These are phyloP conservation scores for Lolium rigidum DNA, from an alignment of 176 grass and related monocot genomes.

Conservation along the genomic window DNA sequence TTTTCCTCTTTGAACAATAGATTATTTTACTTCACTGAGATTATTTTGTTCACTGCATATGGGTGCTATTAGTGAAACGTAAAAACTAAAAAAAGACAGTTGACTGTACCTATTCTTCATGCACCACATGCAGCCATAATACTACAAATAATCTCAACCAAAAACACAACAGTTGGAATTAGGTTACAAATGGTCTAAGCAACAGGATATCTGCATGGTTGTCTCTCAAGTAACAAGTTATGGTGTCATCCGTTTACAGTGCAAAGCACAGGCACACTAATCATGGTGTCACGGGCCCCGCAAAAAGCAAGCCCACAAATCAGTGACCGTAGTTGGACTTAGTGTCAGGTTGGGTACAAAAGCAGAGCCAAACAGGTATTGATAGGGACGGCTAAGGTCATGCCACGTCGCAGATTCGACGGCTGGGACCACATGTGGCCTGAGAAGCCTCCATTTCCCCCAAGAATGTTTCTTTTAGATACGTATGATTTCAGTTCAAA, in stretches of 20 bases:
- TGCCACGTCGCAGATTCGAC: too few relatives aligned
- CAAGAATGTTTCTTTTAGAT: not conserved
- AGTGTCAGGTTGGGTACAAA: too few relatives aligned
- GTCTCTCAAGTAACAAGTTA: constrained; percentile 10
- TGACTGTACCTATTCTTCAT: not conserved
- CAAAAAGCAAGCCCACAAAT: too few relatives aligned
- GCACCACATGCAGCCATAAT: constrained; percentile 13
- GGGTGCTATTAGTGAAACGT: constrained; percentile 17
- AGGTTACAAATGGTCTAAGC: not conserved
- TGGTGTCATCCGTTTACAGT: not conserved
- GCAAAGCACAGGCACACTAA: not conserved
- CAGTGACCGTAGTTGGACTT: too few relatives aligned
- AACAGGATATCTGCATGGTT: not conserved
- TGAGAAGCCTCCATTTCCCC: too few relatives aligned
- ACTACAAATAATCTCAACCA: not conserved
- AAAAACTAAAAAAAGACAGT: not conserved
- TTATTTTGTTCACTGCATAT: not conserved
- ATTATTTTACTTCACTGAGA: too few relatives aligned
- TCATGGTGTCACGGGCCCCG: not conserved
- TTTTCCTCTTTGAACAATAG: too few relatives aligned
- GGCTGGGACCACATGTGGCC: too few relatives aligned
- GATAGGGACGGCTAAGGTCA: too few relatives aligned
- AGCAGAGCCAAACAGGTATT: too few relatives aligned
- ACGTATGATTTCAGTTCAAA: constrained; percentile 11
- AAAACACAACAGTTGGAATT: not conserved